These are phyloP conservation scores for Botrytis hyacinthi DNA, from an alignment of 2,329 filamentous ascomycete genomes.

Conservation along the genomic window DNA sequence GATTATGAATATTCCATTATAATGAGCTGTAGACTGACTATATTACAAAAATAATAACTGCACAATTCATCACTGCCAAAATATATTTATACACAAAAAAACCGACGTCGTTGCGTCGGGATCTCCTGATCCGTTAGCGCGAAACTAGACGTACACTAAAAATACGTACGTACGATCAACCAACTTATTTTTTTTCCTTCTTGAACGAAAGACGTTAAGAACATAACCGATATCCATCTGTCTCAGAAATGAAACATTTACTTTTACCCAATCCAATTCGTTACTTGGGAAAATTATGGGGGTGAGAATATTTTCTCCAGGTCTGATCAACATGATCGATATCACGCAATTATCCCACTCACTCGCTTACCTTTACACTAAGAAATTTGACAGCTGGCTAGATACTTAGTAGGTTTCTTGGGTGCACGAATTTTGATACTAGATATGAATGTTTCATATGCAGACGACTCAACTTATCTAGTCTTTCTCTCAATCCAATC, in stretches of 20 bases:
- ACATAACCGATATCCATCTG: too few relatives aligned
- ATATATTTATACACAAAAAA: background rate
- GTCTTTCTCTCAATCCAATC: too few relatives aligned
- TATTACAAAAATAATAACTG: background rate
- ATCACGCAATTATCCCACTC: too few relatives aligned
- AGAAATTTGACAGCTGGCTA: too few relatives aligned
- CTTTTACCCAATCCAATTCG: background rate
- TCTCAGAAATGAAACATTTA: too few relatives aligned
- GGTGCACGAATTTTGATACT: too few relatives aligned
- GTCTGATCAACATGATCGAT: background rate
- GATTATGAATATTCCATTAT: background rate
- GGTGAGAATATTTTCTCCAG: background rate
- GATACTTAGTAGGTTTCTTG: too few relatives aligned
- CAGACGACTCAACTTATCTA: too few relatives aligned
- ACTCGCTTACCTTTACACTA: too few relatives aligned
- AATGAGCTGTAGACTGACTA: fast-evolving
- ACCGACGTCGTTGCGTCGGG: background rate
- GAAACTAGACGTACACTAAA: background rate
- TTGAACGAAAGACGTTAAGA: too few relatives aligned
- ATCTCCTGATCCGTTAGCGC: background rate
- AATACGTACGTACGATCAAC: background rate
- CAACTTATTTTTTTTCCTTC: background rate
- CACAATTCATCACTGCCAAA: background rate
- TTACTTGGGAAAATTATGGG: background rate
- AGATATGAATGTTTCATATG: too few relatives aligned